A percentile compares a stretch with the other conserved stretches of the same genome.
phyloP scores from a whole-genome alignment of 495 filamentous ascomycete genomes.

The Talaromyces thailandensis region DNA sequence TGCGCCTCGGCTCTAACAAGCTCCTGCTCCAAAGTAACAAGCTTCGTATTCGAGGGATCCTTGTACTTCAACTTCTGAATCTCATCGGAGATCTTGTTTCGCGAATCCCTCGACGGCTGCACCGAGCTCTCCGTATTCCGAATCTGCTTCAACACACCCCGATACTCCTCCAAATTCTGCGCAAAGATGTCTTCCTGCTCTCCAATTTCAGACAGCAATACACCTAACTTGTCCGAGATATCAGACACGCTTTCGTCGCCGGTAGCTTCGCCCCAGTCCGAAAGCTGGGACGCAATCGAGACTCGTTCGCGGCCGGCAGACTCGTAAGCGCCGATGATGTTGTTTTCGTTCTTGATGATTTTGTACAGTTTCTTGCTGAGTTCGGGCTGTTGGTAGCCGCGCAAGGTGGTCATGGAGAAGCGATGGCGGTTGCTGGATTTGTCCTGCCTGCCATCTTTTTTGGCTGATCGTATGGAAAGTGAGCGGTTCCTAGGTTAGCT shows the following conservation, averaged over 20 bases:
- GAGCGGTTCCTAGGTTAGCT: slow-evolving; percentile 44
- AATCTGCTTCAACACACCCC: slow-evolving; percentile 75
- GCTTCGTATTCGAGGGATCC: slow-evolving; percentile 67
- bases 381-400: slow-evolving; percentile 73
- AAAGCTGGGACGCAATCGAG: slow-evolving; percentile 80
- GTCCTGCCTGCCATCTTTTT: slow-evolving; percentile 28
- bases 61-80: slow-evolving; percentile 82
- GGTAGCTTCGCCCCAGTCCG: slow-evolving; percentile 90
- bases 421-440: slow-evolving; percentile 38
- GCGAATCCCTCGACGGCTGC: slow-evolving; percentile 81
- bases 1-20: slow-evolving; percentile 91
- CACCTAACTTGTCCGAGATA: slow-evolving; percentile 87
- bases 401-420: slow-evolving; percentile 76
- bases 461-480: slow-evolving; percentile 49
- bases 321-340: slow-evolving; percentile 74
- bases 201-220: slow-evolving; percentile 81
- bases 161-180: slow-evolving; percentile 74
- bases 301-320: slow-evolving; percentile 70
- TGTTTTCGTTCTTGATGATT: slow-evolving; percentile 87
- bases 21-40: slow-evolving; percentile 87
- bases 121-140: slow-evolving; percentile 87
- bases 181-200: slow-evolving; percentile 87
- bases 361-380: slow-evolving; percentile 76
- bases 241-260: slow-evolving; percentile 79
- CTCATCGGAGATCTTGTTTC: slow-evolving; percentile 79